Evolutionary conservation across 2,329 filamentous ascomycete genomes (phyloP), one percentile per base, ranked within the genome.

Genomic region (Raffaelea deltoideospora): DNA sequence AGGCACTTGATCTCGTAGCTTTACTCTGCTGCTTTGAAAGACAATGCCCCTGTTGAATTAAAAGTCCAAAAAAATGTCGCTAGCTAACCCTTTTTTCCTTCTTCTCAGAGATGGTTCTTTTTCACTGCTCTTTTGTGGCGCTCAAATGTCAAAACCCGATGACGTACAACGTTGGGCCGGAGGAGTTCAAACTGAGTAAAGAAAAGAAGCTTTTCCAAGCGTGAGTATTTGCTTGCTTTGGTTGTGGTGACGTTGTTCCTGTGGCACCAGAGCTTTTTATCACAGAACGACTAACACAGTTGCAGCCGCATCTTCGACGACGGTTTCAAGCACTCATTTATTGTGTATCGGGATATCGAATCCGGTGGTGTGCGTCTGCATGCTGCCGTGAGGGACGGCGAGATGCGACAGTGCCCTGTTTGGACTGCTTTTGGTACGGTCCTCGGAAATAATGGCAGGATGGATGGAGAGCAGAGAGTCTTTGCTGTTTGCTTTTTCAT

Each of bases 391-490:
- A 65, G 61, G 58, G 63, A 67, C n/a, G 72, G 69, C 3, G 62
- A 66, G 35, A 48, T 74, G 34, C 58, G 56, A 22, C 57, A 58
- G 35, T 73, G 69, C 45, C 73, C 72, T 1, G 61, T 78, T 9
- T 78, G 73, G 73, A 77, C 72, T 3, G 72, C 72, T 3, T 78
- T 78, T 46, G 55, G 72, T 75, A 55, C 20, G 64, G 46, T 9
- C 10, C 20, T 13, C 26, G 7, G 11, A 27, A 10, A 13, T 5
- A 24, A 7, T 24, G 22, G 7, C 22, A 11, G 11, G 7, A 7
- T 17, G 28, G n/a, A 17, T 30, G 9, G 28, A 14, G 7, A 30
- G 14, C 15, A 8, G 13, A n/a, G 6, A 20, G 20, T 21, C 22
- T 8, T 40, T 24, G 31, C 34, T n/a, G 10, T 31, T 19, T 10